A percentile compares a stretch with the other conserved stretches of the same genome.
phyloP scores from a whole-genome alignment of 257 asterid species.

The Solanum habrochaites region DNA sequence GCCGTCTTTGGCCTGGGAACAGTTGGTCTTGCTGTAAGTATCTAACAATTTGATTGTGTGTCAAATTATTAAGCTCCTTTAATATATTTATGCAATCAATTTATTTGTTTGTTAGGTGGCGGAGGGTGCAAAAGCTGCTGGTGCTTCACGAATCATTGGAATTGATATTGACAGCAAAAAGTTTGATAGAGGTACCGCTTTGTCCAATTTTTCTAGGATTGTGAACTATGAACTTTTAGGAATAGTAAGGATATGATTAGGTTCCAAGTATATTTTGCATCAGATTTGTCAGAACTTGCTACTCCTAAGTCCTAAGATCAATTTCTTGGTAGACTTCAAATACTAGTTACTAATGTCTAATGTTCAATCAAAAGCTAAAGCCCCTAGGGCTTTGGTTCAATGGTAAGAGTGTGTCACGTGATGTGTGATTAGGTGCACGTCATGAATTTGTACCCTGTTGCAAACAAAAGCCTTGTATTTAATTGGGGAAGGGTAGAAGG shows the following conservation, averaged over 20 bases:
- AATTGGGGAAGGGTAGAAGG: neutral
- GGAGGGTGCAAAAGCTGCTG: constrained; percentile 98
- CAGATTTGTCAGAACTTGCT: neutral
- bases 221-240: neutral
- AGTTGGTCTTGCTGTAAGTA: constrained; percentile 94
- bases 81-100: neutral
- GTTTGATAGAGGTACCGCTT: constrained; percentile 52
- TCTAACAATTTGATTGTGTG: neutral
- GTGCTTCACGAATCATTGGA: constrained; percentile 94
- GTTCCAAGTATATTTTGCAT: neutral
- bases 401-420: neutral
- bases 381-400: neutral
- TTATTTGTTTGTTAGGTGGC: constrained; percentile 53
- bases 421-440: neutral
- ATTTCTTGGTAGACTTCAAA: neutral
- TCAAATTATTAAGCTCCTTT: neutral
- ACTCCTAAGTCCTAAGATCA: neutral
- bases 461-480: neutral
- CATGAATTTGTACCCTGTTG: neutral
- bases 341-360: neutral
- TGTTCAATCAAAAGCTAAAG: neutral
- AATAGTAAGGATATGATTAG: neutral
- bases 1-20: constrained; percentile 97
- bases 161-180: constrained; percentile 83
- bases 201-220: neutral